Conservation (phyloP, 2,329 filamentous ascomycete species). For the Nemania serpens region DNA sequence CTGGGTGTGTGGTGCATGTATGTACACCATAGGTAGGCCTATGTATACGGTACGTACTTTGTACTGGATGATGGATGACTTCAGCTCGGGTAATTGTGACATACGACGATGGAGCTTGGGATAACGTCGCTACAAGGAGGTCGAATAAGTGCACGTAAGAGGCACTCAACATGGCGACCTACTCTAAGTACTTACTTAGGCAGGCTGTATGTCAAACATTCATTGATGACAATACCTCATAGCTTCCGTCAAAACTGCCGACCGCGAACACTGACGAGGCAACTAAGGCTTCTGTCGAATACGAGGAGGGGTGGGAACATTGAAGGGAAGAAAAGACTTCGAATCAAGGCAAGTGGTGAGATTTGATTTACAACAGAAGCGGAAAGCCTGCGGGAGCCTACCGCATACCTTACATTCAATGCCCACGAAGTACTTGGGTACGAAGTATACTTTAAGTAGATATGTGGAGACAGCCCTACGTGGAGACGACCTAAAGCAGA, state of each 20-base stretch:
- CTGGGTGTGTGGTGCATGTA: too few species aligned
- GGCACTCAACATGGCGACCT: too few species aligned
- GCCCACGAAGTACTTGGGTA: too few species aligned
- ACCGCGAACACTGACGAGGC: background rate
- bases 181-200: background rate
- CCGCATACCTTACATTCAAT: too few species aligned
- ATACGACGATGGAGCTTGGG: too few species aligned
- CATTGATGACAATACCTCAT: background rate
- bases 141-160: too few species aligned
- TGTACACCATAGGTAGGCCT: too few species aligned
- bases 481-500: too few species aligned
- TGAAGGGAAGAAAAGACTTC: slow-evolving; percentile 20
- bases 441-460: too few species aligned
- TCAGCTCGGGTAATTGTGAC: background rate
- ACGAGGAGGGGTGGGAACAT: background rate
- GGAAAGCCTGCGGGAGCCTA: background rate
- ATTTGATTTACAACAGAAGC: background rate
- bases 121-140: too few species aligned
- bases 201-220: background rate
- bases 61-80: background rate
- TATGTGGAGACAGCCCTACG: too few species aligned
- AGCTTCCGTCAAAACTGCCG: background rate
- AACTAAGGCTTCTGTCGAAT: background rate
- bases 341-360: background rate
- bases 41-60: too few species aligned